Evolutionary conservation across 352 stramenopile species (phyloP), one percentile per base, ranked within the genome.

Genomic region (Globisporangium rhizosaccharum): DNA sequence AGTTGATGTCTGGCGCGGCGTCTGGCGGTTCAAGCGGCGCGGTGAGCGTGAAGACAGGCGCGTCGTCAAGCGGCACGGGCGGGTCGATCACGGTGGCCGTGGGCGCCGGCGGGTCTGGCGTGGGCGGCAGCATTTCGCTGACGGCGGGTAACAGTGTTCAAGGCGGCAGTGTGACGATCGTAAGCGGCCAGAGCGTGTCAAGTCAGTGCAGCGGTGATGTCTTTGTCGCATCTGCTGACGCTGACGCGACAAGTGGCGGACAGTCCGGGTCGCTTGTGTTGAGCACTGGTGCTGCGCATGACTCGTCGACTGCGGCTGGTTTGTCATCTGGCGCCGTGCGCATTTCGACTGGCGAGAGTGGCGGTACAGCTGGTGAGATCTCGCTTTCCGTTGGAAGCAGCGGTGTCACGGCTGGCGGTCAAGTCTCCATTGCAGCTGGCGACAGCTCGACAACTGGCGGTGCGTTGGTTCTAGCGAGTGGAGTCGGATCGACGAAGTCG

Each of bases 1-100:
- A 36, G 30, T 36, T 36, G 30, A 9, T 36, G 30, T 36, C 30
- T 36, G 61, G 59, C 30, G 44, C 59, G 49, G 61, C 62, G 20
- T 51, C 51, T 12, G 54, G 49, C 57, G 63, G 67, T 28, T 59
- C 57, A 36, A 73, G 68, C 52, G 72, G 72, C 18, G 61, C 51
- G 18, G 45, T 72, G 56, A 47, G 51, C n/a, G 49, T 76, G 49
- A 62, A 25, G 28, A 67, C 59, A 18, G 66, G 70, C 33, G 51
- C 58, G 47, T 65, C 60, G 54, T 67, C 57, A 12, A 44, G 57
- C 41, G 62, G 62, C 42, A 62, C 46, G n/a, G 70, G 66, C 56
- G 66, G 70, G 11, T 69, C 66, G 50, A 67, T 77, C 53, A 53
- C 36, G 33, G 25, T 79, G 61, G 59, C 57, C n/a, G 65, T 71